These are phyloP conservation scores for Mycena leptocephala DNA, from an alignment of 768 basidiomycete species.

Conservation along the genomic window DNA sequence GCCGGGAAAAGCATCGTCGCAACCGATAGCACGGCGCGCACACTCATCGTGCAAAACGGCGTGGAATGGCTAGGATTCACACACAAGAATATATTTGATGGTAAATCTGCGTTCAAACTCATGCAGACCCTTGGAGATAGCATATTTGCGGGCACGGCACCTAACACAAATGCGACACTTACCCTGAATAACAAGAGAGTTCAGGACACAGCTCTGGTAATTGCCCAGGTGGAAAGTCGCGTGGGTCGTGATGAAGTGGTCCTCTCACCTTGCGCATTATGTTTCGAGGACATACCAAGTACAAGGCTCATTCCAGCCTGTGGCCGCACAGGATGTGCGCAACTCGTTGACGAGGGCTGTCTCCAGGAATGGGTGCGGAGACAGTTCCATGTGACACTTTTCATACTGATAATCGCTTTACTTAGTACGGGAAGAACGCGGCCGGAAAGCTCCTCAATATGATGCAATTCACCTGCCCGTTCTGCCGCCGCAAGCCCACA, in stretches of 20 bases:
- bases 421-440: conserved; percentile 43
- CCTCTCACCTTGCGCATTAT: conserved; percentile 40
- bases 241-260: conserved; percentile 43
- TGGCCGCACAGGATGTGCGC: conserved; percentile 43
- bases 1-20: conserved; percentile 16
- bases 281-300: conserved; percentile 44
- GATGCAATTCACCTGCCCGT: conserved; percentile 46
- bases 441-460: conserved; percentile 45
- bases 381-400: neutral
- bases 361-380: conserved; percentile 42
- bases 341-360: conserved; percentile 42
- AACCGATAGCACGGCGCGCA: conserved; percentile 33
- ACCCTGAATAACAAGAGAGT: conserved; percentile 1
- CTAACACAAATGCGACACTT: neutral
- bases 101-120: conserved; percentile 48
- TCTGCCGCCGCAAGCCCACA: conserved; percentile 45
- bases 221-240: conserved; percentile 30
- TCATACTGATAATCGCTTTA: too few species aligned
- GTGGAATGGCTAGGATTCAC: conserved; percentile 44
- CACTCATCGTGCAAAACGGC: conserved; percentile 39
- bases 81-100: conserved; percentile 29
- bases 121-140: conserved; percentile 38
- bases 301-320: conserved; percentile 42
- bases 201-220: neutral
- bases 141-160: conserved; percentile 29